Base-by-base conservation (phyloP, 306 rosid species). In the Casuarina glauca region DNA sequence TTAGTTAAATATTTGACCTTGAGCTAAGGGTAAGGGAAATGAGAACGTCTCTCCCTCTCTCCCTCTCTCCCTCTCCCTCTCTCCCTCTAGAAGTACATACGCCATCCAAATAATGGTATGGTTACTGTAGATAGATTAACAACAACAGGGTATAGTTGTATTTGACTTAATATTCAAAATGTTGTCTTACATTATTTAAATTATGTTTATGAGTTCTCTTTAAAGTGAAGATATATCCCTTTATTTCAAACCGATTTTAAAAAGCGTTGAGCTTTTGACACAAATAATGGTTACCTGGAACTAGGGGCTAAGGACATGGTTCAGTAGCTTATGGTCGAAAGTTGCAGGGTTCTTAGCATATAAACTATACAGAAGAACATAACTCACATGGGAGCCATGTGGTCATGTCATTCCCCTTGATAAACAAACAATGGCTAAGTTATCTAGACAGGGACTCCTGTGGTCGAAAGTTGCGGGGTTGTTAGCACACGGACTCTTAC, bases 11-110 rank as follows among this genome's bases (percentile, higher is more conserved):
- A 58, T 58, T 58, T 58, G 11, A 42, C 19, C 17, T 13, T 8
- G 35, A 42, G 32, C 9, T 35, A 66, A 66, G 42, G 71, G 41
- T 66, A 66, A 39, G 70, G 70, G 26, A 10, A 63, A 63, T 63
- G 69, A 62, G 11, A 15, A 9, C 3, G 15, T 60, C 41, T 15
- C 62, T 9, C 10, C 12, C 70, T 15, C 1, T 15, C 6, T 11
- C 13, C 13, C 46, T 39, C 35, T 66, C n/a, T 9, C 10, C 12
- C 70, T 15, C 1, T 15, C 6, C 5, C 71, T 66, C 35, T 66
- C 9, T 12, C 16, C 10, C 16, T 15, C 38, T 7, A 17, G 63
- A 57, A 57, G 63, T 57, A 19, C 63, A 17, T 57, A 9, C 32
- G 32, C 32, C 32, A 26, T 26, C 32, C 32, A 26, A 26, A 26